These are phyloP conservation scores for Drechslerella dactyloides DNA, from an alignment of 2,329 filamentous ascomycete genomes.

Conservation along the genomic window DNA sequence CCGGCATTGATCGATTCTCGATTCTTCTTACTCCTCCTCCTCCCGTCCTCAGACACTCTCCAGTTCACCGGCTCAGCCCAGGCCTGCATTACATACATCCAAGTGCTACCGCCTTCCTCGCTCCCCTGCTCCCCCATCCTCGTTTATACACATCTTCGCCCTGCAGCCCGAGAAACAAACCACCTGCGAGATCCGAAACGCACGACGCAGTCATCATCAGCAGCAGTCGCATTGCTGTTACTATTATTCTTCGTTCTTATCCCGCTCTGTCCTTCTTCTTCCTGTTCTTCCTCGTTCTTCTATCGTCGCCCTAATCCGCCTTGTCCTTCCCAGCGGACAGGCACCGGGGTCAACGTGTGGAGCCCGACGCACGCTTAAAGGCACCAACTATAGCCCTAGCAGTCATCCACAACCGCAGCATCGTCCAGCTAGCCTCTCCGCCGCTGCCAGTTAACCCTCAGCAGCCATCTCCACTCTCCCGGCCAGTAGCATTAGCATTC, in stretches of 20 bases:
- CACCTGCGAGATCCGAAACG: constrained; percentile 1
- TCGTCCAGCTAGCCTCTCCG: too few species aligned
- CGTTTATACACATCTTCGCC: neutral
- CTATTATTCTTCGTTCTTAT: neutral
- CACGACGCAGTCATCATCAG: neutral
- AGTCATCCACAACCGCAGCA: constrained; percentile 40
- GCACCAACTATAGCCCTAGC: constrained; percentile 41
- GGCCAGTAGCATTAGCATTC: neutral
- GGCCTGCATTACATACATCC: too few species aligned
- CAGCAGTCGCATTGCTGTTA: neutral
- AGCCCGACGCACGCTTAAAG: constrained; percentile 23
- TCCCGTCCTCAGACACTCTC: too few species aligned
- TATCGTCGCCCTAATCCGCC: neutral
- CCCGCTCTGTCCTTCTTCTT: neutral
- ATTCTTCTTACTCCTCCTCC: too few species aligned
- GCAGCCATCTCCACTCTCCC: neutral
- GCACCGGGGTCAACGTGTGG: neutral
- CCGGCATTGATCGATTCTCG: too few species aligned
- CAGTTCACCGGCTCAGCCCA: too few species aligned
- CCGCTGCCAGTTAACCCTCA: too few species aligned
- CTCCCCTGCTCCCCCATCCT: too few species aligned
- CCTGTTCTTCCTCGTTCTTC: neutral
- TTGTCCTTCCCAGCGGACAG: neutral
- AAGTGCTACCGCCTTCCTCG: too few species aligned
- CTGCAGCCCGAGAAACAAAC: neutral